These are phyloP conservation scores for Pueraria montana DNA, from an alignment of 306 rosid genomes.

Conservation along the genomic window DNA sequence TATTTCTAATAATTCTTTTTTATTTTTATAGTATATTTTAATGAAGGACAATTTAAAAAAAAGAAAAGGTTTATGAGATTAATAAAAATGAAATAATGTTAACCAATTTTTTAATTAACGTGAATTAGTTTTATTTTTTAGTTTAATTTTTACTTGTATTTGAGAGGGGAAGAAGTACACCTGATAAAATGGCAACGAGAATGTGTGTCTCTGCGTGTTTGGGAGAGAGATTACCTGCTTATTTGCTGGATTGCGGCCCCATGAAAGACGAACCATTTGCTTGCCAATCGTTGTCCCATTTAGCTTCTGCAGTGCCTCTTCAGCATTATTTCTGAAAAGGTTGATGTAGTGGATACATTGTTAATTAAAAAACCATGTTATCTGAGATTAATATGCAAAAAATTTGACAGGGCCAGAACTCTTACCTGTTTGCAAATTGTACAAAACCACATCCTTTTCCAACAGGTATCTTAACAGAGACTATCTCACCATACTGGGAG, in stretches of 20 bases:
- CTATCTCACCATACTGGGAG: slow-evolving; percentile 90
- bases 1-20: no score
- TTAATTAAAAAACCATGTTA: slow-evolving; percentile 10
- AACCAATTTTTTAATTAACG: no score
- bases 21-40: no score
- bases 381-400: slow-evolving; percentile 10
- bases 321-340: slow-evolving; percentile 81
- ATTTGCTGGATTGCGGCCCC: slow-evolving; percentile 99
- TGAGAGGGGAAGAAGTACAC: no score
- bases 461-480: slow-evolving; percentile 93
- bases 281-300: slow-evolving; percentile 86
- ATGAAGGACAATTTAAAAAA: no score
- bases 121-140: no score
- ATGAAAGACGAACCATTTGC: slow-evolving; percentile 97
- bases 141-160: no score
- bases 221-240: slow-evolving; percentile 71
- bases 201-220: no score
- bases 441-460: slow-evolving; percentile 99
- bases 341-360: slow-evolving; percentile 21
- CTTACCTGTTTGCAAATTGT: slow-evolving; percentile 91
- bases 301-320: slow-evolving; percentile 92
- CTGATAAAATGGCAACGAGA: no score
- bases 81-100: no score
- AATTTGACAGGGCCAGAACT: background rate
- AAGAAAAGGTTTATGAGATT: no score